These are phyloP conservation scores for Cetraspora pellucida DNA, from an alignment of 192 early-diverging fungal species.

Conservation along the genomic window DNA sequence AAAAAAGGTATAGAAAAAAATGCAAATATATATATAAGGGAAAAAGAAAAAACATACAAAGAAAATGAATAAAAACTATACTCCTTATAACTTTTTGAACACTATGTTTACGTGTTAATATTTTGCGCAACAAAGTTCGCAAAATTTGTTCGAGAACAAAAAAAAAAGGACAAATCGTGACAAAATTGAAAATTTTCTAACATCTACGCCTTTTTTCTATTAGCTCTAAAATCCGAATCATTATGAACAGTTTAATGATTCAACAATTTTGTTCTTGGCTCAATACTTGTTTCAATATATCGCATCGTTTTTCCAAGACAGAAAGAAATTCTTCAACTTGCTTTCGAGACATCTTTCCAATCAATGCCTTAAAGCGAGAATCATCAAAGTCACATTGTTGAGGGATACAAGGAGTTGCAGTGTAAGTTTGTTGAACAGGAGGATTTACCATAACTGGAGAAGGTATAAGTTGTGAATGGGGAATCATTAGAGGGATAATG, in stretches of 20 bases:
- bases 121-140: no score
- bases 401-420: conserved; percentile 4
- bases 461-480: conserved; percentile 5
- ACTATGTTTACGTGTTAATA: no score
- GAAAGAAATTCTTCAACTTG: conserved; percentile 58
- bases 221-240: no score
- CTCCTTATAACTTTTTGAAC: no score
- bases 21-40: no score
- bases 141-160: no score
- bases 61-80: no score
- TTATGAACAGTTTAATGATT: not conserved
- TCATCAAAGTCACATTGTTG: conserved; percentile 43
- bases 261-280: conserved; percentile 16
- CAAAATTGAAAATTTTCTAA: no score
- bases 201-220: no score
- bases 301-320: conserved; percentile 60
- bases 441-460: not conserved
- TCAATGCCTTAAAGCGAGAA: conserved; percentile 43
- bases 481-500: conserved; percentile 25
- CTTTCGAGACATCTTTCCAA: conserved; percentile 50
- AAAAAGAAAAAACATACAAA: no score
- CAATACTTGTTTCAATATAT: conserved; percentile 43
- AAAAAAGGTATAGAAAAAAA: no score
- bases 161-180: no score
- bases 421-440: not conserved